A percentile compares a stretch with the other conserved stretches of the same genome.
phyloP scores from a whole-genome alignment of 805 yeast genomes.

The Candida krabiensis region DNA sequence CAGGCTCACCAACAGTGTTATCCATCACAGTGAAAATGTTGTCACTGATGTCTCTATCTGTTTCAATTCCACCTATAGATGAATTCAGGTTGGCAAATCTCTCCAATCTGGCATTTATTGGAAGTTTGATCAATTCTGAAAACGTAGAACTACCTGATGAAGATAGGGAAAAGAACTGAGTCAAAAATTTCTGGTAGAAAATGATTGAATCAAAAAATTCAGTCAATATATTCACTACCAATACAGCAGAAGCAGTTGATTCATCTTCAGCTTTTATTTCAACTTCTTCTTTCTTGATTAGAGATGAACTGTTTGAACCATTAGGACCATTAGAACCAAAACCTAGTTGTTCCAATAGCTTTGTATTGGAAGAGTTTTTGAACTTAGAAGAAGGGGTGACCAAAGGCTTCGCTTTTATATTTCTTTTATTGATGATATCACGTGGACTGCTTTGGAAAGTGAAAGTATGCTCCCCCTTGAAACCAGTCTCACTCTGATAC shows the following conservation, averaged over 20 bases:
- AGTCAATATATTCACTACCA: conserved; percentile 11
- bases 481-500: conserved; percentile 12
- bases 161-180: conserved; percentile 43
- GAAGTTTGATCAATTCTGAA: conserved; percentile 39
- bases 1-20: conserved; percentile 26
- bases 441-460: conserved; percentile 23
- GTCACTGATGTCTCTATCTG: conserved; percentile 33
- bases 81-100: conserved; percentile 11
- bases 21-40: conserved; percentile 31
- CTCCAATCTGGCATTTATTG: conserved; percentile 23
- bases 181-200: conserved; percentile 50
- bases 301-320: too few species aligned
- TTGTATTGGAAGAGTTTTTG: conserved; percentile 17
- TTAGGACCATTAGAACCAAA: conserved; percentile 8
- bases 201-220: conserved; percentile 16
- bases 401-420: conserved; percentile 8
- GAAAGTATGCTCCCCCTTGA: conserved; percentile 7
- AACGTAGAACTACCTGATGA: conserved; percentile 40
- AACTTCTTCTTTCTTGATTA: not conserved
- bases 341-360: conserved; percentile 28
- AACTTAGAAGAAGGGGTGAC: conserved; percentile 6
- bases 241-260: conserved; percentile 1
- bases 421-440: conserved; percentile 17
- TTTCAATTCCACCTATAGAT: conserved; percentile 21
- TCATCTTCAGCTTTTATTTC: conserved; percentile 4